Evolutionary conservation across 2,329 filamentous ascomycete species (phyloP).

Genomic region (Stagonosporopsis vannaccii): DNA sequence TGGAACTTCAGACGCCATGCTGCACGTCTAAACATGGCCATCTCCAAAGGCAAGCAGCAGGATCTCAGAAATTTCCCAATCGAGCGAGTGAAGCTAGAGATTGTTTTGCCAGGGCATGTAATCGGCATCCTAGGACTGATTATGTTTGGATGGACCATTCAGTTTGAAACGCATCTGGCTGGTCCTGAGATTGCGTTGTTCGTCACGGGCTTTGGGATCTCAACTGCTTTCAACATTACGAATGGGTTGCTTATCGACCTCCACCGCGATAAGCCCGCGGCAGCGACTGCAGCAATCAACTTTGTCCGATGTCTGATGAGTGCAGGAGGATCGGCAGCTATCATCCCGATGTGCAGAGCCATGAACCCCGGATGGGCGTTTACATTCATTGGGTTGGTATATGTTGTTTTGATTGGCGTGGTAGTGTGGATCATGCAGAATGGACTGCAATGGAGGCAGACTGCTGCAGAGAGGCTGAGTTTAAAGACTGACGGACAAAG

Average conservation of each 20-base stretch:
- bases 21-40: conserved; percentile 64
- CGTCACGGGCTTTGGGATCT: conserved; percentile 62
- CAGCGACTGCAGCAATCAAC: conserved; percentile 51
- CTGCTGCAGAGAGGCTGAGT: conserved; percentile 27
- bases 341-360: conserved; percentile 52
- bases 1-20: conserved; percentile 77
- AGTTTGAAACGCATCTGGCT: conserved; percentile 48
- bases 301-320: conserved; percentile 49
- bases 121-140: conserved; percentile 44
- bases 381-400: conserved; percentile 50
- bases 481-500: conserved; percentile 9
- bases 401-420: conserved; percentile 33
- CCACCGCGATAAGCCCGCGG: conserved; percentile 50
- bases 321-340: conserved; percentile 48
- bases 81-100: conserved; percentile 53
- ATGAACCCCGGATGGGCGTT: conserved; percentile 57
- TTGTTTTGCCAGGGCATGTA: conserved; percentile 49
- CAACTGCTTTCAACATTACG: conserved; percentile 57
- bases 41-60: conserved; percentile 65
- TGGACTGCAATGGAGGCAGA: conserved; percentile 42
- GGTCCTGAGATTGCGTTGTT: conserved; percentile 58
- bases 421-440: conserved; percentile 43
- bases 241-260: conserved; percentile 57
- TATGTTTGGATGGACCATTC: conserved; percentile 53
- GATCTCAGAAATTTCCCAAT: conserved; percentile 62